phyloP scores from a whole-genome alignment of 495 filamentous ascomycete species.

The Polyplosphaeria fusca region DNA sequence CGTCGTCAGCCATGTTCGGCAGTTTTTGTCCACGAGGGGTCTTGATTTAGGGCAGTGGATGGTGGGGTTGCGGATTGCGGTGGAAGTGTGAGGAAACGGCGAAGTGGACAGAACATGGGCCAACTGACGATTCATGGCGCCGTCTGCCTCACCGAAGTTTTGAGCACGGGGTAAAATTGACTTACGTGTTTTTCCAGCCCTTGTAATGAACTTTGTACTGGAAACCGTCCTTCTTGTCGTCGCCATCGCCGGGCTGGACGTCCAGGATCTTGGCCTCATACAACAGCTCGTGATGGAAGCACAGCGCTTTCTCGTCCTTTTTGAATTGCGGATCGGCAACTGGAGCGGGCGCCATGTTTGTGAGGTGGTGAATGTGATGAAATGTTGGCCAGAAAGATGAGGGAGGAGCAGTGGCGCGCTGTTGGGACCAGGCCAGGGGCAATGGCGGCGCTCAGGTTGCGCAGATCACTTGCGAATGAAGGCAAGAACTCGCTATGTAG shows the following conservation, averaged over 20 bases:
- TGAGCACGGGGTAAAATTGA: no score
- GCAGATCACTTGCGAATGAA: no score
- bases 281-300: slow-evolving; percentile 93
- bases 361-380: background rate
- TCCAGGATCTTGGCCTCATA: slow-evolving; percentile 97
- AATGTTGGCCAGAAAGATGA: background rate
- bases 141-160: no score
- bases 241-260: slow-evolving; percentile 56
- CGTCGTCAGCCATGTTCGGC: background rate
- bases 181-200: slow-evolving; percentile 95
- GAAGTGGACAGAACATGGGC: no score
- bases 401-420: background rate
- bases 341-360: slow-evolving; percentile 59
- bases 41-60: no score
- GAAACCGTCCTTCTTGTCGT: slow-evolving; percentile 69
- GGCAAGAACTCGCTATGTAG: no score
- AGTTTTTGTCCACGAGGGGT: no score
- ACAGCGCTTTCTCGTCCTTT: slow-evolving; percentile 91
- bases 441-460: no score
- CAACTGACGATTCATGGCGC: no score
- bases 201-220: slow-evolving; percentile 97
- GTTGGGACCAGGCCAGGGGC: background rate
- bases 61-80: no score
- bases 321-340: slow-evolving; percentile 57
- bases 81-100: background rate